A percentile compares a stretch with the other conserved stretches of the same genome.
phyloP scores from a whole-genome alignment of 805 yeast genomes.

The Ogataea neopini region DNA sequence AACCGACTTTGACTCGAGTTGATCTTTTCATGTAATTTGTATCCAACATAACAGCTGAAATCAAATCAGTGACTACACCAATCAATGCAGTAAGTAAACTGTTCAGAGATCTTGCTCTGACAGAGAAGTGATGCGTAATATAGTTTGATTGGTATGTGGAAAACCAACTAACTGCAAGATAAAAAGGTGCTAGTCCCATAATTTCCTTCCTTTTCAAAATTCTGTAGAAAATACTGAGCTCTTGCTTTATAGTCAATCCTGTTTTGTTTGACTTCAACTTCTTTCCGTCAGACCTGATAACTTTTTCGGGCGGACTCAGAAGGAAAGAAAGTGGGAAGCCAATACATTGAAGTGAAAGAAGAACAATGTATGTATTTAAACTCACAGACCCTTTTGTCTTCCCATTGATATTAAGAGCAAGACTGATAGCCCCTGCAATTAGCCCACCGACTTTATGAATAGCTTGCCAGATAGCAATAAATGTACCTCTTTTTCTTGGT shows the following conservation, averaged over 20 bases:
- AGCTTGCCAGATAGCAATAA: constrained; percentile 32
- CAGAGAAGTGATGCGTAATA: constrained; percentile 29
- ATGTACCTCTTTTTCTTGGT: constrained; percentile 24
- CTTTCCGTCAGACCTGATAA: constrained; percentile 33
- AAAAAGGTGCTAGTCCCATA: constrained; percentile 23
- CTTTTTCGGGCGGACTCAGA: constrained; percentile 28
- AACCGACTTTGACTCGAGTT: constrained; percentile 19
- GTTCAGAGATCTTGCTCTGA: constrained; percentile 29
- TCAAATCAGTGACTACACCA: constrained; percentile 20
- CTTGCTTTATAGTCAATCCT: constrained; percentile 12
- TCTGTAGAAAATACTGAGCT: constrained; percentile 5
- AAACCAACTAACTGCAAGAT: constrained; percentile 24
- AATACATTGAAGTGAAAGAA: constrained; percentile 29
- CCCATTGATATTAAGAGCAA: constrained; percentile 20
- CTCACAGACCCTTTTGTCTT: constrained; percentile 23
- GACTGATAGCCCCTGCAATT: constrained; percentile 29
- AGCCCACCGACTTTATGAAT: constrained; percentile 29
- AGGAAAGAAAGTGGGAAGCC: constrained; percentile 26
- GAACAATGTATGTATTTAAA: constrained; percentile 28
- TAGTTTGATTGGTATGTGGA: constrained; percentile 28
- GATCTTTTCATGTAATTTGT: constrained; percentile 13
- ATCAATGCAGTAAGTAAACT: constrained; percentile 28
- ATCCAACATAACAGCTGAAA: constrained; percentile 24
- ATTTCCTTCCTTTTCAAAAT: constrained; percentile 23
- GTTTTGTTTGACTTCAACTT: constrained; percentile 12